Conservation (phyloP, 2,329 filamentous ascomycete species). For the Penicillium janthinellum region DNA sequence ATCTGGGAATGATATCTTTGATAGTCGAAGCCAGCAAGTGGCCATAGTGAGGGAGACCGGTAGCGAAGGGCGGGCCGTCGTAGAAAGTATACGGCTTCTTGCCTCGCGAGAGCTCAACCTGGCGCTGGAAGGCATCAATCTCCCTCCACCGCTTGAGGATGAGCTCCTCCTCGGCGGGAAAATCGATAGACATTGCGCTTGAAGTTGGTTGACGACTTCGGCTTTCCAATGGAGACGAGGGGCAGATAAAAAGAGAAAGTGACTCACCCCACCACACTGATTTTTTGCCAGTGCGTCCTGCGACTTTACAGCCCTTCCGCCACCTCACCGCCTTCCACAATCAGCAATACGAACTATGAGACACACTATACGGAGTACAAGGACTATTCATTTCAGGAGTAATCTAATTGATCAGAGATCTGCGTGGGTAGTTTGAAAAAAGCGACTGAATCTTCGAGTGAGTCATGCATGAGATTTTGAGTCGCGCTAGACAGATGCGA, state of each 20-base stretch:
- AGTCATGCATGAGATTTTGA: background rate
- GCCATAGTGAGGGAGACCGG: constrained; percentile 68
- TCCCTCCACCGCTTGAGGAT: constrained; percentile 86
- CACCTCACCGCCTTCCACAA: constrained; percentile 17
- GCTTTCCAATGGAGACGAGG: constrained; percentile 30
- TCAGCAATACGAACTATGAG: background rate
- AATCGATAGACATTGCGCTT: constrained; percentile 77
- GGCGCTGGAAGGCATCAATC: constrained; percentile 85
- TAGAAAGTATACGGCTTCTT: constrained; percentile 91
- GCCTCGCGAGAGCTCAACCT: constrained; percentile 82
- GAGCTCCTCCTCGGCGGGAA: constrained; percentile 86
- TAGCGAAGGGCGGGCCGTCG: constrained; percentile 80
- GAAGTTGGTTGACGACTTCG: constrained; percentile 22
- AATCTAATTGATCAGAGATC: background rate
- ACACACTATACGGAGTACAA: background rate
- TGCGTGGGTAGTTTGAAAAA: background rate
- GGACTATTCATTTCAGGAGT: background rate
- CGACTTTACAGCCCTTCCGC: constrained; percentile 13
- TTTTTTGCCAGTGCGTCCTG: constrained; percentile 25
- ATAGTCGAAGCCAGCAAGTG: constrained; percentile 90
- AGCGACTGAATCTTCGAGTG: background rate
- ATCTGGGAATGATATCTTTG: constrained; percentile 94
- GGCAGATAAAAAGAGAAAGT: constrained; percentile 20
- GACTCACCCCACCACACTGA: constrained; percentile 27
- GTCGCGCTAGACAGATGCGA: background rate